Evolutionary conservation across 176 grass and related monocot species (phyloP).

Genomic region (Alloteropsis semialata): DNA sequence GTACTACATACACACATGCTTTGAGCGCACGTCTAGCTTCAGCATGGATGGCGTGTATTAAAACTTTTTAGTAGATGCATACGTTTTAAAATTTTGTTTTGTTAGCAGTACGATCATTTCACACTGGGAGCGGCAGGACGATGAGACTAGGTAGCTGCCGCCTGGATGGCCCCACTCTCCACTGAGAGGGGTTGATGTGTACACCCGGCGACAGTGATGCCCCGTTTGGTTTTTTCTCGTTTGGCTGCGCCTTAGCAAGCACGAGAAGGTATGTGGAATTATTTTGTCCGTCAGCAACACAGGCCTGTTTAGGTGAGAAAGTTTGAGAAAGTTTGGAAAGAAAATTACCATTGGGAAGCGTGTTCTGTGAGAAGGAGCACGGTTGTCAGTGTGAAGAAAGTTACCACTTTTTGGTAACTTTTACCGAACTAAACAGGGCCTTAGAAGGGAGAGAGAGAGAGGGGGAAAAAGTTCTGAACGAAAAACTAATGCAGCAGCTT

Average conservation of each 20-base stretch:
- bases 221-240: constrained; percentile 31
- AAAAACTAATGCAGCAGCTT: not conserved
- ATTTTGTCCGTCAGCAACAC: constrained; percentile 12
- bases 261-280: constrained; percentile 27
- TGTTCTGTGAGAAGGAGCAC: too few relatives aligned
- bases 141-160: constrained; percentile 5
- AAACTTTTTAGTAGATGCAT: not conserved
- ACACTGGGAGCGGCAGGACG: not conserved
- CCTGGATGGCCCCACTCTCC: constrained; percentile 24
- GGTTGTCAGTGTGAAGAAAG: too few relatives aligned
- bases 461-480: not conserved
- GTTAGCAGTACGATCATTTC: constrained; percentile 13
- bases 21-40: constrained; percentile 32
- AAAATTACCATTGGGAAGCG: too few relatives aligned
- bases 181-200: constrained; percentile 41
- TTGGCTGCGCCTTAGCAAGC: constrained; percentile 39
- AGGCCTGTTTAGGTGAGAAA: too few relatives aligned
- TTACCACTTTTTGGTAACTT: too few relatives aligned
- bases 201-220: constrained; percentile 1
- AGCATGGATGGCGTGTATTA: constrained; percentile 18
- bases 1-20: not conserved
- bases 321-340: too few relatives aligned
- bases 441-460: not conserved
- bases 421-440: too few relatives aligned
- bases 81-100: not conserved